Percentiles rank a stretch among this genome's conserved stretches.
Conservation (phyloP, 1,139 yeast genomes). For the Pneumocystis carinii region DNA sequence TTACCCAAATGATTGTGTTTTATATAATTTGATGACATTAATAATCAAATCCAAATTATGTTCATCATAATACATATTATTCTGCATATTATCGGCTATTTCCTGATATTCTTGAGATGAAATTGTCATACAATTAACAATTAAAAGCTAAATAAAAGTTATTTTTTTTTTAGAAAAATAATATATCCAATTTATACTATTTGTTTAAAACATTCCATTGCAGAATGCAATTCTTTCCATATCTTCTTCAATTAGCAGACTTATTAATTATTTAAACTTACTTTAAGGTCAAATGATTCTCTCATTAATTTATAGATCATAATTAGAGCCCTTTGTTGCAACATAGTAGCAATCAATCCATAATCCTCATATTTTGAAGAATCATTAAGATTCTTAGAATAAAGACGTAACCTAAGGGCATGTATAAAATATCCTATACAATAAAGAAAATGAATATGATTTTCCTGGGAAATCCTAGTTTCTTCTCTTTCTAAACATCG, state of each 20-base stretch:
- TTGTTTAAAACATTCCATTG: slow-evolving; percentile 55
- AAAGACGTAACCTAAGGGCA: slow-evolving; percentile 24
- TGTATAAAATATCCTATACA: slow-evolving; percentile 58
- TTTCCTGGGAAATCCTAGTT: slow-evolving; percentile 22
- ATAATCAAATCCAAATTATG: slow-evolving; percentile 46
- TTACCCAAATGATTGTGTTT: slow-evolving; percentile 25
- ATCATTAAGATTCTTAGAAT: slow-evolving; percentile 15
- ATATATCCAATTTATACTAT: slow-evolving; percentile 26
- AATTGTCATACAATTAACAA: slow-evolving; percentile 30
- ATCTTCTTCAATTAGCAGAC: slow-evolving; percentile 15
- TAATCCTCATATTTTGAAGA: slow-evolving; percentile 28
- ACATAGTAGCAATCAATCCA: slow-evolving; percentile 50
- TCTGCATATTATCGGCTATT: slow-evolving; percentile 37
- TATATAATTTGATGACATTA: slow-evolving; percentile 49
- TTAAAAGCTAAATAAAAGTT: slow-evolving; percentile 28
- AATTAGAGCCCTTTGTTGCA: slow-evolving; percentile 51
- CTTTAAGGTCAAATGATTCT: slow-evolving; percentile 31
- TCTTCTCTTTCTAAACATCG: slow-evolving; percentile 36
- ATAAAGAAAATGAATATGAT: slow-evolving; percentile 39
- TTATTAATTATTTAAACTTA: slow-evolving; percentile 17
- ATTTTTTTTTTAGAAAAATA: slow-evolving; percentile 6
- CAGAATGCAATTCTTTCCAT: slow-evolving; percentile 53
- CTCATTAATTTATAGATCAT: slow-evolving; percentile 44
- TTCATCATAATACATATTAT: slow-evolving; percentile 49
- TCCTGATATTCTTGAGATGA: slow-evolving; percentile 30